These are phyloP conservation scores for Urochloa ruziziensis DNA, from an alignment of 176 grass and related monocot species.

Conservation along the genomic window DNA sequence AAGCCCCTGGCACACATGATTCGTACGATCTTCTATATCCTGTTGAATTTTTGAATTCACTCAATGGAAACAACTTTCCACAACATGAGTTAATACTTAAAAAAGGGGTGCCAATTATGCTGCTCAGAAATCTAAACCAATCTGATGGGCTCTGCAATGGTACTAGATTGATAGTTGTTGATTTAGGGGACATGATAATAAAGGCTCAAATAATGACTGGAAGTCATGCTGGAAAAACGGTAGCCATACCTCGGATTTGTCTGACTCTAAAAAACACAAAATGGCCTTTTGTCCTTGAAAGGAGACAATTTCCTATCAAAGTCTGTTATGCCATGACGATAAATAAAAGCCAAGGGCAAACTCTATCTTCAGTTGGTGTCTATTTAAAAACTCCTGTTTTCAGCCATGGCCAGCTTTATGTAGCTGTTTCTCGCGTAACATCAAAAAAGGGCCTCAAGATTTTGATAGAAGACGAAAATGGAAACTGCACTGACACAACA, in stretches of 20 bases:
- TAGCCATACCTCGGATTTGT: neutral
- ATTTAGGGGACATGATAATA: neutral
- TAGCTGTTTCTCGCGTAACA: neutral
- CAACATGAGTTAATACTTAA: too few species aligned
- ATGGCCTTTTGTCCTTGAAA: neutral
- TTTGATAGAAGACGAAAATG: neutral
- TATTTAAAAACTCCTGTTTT: neutral
- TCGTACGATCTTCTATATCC: neutral
- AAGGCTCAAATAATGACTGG: neutral
- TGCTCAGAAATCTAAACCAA: neutral
- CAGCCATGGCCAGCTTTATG: neutral
- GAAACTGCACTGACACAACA: neutral
- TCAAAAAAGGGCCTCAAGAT: neutral
- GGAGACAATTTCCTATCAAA: neutral
- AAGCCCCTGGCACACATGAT: neutral
- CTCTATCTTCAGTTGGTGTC: neutral
- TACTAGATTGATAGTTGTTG: neutral
- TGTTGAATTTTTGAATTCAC: too few species aligned
- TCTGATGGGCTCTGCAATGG: neutral
- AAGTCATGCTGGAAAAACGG: neutral
- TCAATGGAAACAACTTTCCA: too few species aligned
- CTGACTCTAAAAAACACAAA: neutral
- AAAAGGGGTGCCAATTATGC: neutral
- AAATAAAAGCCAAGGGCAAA: neutral
- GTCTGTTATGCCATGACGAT: neutral